A percentile compares a stretch with the other conserved stretches of the same genome.
Conservation (phyloP, 768 basidiomycete species). For the Agrocybe praecox region DNA sequence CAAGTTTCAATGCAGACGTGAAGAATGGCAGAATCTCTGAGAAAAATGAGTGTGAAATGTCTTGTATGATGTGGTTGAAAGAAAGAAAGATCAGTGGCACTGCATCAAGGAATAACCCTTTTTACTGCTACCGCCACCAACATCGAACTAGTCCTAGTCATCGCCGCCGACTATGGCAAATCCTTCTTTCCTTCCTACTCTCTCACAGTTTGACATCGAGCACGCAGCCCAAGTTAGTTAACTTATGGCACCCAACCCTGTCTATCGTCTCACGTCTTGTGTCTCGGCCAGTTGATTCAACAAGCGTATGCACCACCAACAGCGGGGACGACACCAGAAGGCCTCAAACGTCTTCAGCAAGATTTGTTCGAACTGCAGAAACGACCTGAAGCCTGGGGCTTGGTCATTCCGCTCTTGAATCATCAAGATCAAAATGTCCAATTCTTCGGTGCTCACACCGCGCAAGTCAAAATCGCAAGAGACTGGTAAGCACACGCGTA, state of each 20-base stretch:
- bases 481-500: constrained; percentile 68
- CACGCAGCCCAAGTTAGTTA: constrained; percentile 61
- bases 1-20: no score
- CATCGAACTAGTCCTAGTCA: background rate
- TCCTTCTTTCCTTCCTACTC: constrained; percentile 51
- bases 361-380: constrained; percentile 80
- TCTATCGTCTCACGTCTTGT: constrained; percentile 20
- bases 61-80: no score
- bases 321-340: constrained; percentile 51
- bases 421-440: constrained; percentile 81
- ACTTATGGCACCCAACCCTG: constrained; percentile 22
- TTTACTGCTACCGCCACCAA: background rate
- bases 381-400: constrained; percentile 79
- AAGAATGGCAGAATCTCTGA: no score
- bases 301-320: constrained; percentile 62
- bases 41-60: no score
- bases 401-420: constrained; percentile 76
- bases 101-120: background rate
- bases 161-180: constrained; percentile 22
- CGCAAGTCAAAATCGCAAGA: constrained; percentile 90
- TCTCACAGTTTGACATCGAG: constrained; percentile 54
- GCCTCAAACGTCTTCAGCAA: constrained; percentile 65
- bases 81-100: no score
- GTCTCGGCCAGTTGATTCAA: constrained; percentile 58
- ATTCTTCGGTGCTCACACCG: constrained; percentile 94